A percentile compares a stretch with the other conserved stretches of the same genome.
phyloP scores from a whole-genome alignment of 208 protist genomes.

The Trypanosoma theileri region DNA sequence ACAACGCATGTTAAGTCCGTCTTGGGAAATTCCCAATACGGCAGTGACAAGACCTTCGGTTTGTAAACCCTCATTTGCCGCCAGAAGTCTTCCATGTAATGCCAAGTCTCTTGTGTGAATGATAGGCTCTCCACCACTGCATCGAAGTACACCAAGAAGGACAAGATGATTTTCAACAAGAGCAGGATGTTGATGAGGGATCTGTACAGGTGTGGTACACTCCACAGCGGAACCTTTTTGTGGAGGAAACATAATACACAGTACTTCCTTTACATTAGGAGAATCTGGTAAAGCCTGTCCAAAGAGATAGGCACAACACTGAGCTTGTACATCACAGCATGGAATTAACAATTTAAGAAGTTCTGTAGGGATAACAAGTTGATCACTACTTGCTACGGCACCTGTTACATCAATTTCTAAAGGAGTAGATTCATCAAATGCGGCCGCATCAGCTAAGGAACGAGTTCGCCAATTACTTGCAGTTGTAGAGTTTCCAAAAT shows the following conservation, averaged over 20 bases:
- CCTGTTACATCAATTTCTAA: slow-evolving; percentile 62
- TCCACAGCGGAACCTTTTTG: slow-evolving; percentile 74
- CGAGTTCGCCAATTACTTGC: slow-evolving; percentile 84
- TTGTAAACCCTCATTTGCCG: slow-evolving; percentile 62
- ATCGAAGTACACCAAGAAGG: slow-evolving; percentile 75
- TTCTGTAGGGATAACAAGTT: slow-evolving; percentile 82
- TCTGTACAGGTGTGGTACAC: slow-evolving; percentile 56
- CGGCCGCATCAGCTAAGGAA: slow-evolving; percentile 73
- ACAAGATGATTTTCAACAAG: slow-evolving; percentile 72
- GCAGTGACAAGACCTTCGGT: slow-evolving; percentile 43
- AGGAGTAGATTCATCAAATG: slow-evolving; percentile 65
- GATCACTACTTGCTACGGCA: slow-evolving; percentile 70
- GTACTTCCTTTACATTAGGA: slow-evolving; percentile 86
- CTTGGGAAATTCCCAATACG: slow-evolving; percentile 59
- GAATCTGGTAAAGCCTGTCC: slow-evolving; percentile 80
- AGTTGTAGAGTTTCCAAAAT: slow-evolving; percentile 71
- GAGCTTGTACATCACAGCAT: slow-evolving; percentile 81
- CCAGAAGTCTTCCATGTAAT: slow-evolving; percentile 70
- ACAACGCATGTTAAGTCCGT: slow-evolving; percentile 71
- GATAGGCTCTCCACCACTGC: slow-evolving; percentile 62
- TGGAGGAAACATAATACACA: slow-evolving; percentile 85
- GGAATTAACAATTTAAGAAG: slow-evolving; percentile 72
- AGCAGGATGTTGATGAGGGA: slow-evolving; percentile 61
- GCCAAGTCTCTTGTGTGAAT: slow-evolving; percentile 82
- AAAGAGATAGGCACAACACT: slow-evolving; percentile 84